These are phyloP conservation scores for Candida gigantensis DNA, from an alignment of 1,139 yeast species.

Conservation along the genomic window DNA sequence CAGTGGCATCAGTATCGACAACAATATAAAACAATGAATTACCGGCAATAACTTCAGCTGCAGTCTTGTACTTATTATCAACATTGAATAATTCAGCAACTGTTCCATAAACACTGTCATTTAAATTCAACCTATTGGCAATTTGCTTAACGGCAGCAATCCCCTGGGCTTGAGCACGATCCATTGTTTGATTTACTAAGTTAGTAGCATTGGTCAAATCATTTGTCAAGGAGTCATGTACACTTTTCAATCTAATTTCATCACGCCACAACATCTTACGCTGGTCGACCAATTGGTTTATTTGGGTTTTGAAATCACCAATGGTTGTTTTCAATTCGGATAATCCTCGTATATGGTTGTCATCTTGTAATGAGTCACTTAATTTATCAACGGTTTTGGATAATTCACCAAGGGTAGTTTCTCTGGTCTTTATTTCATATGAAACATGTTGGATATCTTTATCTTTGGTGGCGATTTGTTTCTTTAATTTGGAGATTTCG, in stretches of 20 bases:
- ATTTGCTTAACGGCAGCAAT: constrained; percentile 66
- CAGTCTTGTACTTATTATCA: constrained; percentile 78
- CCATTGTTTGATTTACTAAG: constrained; percentile 70
- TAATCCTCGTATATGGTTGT: constrained; percentile 21
- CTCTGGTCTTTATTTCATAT: constrained; percentile 20
- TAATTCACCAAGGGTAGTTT: constrained; percentile 21
- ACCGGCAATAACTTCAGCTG: constrained; percentile 90
- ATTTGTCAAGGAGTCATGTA: constrained; percentile 54
- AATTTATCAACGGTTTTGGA: constrained; percentile 45
- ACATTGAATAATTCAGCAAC: constrained; percentile 81
- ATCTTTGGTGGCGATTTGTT: constrained; percentile 24
- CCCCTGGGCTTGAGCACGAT: constrained; percentile 68
- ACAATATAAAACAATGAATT: constrained; percentile 83
- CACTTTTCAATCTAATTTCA: constrained; percentile 62
- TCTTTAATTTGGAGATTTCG: constrained; percentile 26
- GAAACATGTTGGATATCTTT: constrained; percentile 23
- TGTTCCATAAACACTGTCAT: constrained; percentile 73
- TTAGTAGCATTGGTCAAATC: constrained; percentile 62
- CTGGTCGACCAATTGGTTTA: constrained; percentile 57
- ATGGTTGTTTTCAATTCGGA: constrained; percentile 35
- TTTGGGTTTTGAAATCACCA: constrained; percentile 37
- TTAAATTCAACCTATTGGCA: constrained; percentile 53
- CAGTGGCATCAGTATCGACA: constrained; percentile 86
- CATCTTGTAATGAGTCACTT: constrained; percentile 27
- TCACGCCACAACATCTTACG: constrained; percentile 80